Conservation (phyloP, 2,329 filamentous ascomycete genomes). For the Botrytis paeoniae region DNA sequence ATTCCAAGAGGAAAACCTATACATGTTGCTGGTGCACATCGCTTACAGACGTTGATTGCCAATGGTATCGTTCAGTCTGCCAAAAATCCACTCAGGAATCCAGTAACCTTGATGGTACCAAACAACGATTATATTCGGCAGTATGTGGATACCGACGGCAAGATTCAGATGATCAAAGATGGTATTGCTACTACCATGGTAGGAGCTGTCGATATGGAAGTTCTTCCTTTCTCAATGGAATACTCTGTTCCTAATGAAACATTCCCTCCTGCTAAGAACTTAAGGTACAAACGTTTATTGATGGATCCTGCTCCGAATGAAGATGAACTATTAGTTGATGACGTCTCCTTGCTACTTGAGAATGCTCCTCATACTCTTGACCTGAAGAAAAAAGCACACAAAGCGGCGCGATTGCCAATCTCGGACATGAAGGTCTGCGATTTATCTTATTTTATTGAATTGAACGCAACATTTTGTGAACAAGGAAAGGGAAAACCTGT, state of each 20-base stretch:
- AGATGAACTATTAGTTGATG: not conserved
- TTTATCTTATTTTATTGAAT: constrained; percentile 2
- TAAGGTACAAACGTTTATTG: not conserved
- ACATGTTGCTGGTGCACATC: not conserved
- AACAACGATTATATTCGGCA: not conserved
- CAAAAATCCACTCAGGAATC: not conserved
- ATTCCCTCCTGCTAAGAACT: not conserved
- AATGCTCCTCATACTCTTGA: not conserved
- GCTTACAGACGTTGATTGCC: constrained; percentile 1
- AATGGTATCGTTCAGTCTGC: not conserved
- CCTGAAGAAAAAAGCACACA: not conserved
- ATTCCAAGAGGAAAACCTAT: not conserved
- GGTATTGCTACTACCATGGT: not conserved
- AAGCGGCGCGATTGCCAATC: not conserved
- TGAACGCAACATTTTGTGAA: not conserved
- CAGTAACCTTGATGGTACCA: constrained; percentile 10
- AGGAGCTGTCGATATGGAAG: constrained; percentile 7
- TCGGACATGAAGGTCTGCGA: constrained; percentile 1
- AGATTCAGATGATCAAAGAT: not conserved
- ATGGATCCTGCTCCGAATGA: constrained; percentile 1
- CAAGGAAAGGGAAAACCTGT: not conserved
- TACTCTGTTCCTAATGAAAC: not conserved
- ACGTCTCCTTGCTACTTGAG: not conserved
- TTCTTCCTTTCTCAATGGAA: constrained; percentile 9
- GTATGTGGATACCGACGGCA: not conserved